Conservation (phyloP, 768 basidiomycete species). For the Lentinus brumalis region DNA sequence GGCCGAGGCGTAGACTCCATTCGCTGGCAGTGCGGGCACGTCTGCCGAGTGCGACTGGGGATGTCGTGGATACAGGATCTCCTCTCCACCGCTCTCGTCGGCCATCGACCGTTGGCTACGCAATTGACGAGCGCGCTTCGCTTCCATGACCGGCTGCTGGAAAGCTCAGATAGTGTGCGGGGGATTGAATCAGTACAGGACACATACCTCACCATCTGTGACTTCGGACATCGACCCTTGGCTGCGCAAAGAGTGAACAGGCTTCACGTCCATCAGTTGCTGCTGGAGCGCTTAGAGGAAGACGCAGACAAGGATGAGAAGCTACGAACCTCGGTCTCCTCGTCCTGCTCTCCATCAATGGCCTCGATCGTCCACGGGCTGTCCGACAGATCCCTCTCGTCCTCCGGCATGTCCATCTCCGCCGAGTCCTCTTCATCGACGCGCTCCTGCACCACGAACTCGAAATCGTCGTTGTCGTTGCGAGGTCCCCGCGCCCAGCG, state of each 20-base stretch:
- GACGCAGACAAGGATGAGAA: conserved; percentile 9
- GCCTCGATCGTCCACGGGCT: conserved; percentile 92
- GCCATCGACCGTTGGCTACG: conserved; percentile 67
- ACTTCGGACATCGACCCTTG: conserved; percentile 42
- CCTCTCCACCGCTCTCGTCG: conserved; percentile 88
- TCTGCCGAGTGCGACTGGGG: conserved; percentile 32
- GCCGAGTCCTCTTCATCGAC: conserved; percentile 37
- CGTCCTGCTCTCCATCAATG: conserved; percentile 76
- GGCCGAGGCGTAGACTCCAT: not conserved
- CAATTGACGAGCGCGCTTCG: conserved; percentile 50
- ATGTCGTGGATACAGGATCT: conserved; percentile 84
- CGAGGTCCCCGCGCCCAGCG: conserved; percentile 73
- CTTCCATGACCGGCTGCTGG: conserved; percentile 37
- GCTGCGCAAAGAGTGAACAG: conserved; percentile 53
- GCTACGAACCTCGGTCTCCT: conserved; percentile 61
- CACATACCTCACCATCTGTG: conserved; percentile 34
- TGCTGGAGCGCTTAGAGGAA: not conserved
- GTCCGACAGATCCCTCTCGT: conserved; percentile 61
- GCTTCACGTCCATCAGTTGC: conserved; percentile 44
- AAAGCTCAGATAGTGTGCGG: not conserved
- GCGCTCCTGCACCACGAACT: conserved; percentile 33
- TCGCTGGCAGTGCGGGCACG: not conserved
- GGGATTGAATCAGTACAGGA: no score
- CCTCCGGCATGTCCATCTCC: conserved; percentile 24
- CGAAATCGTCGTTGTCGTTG: conserved; percentile 34